A percentile compares a stretch with the other conserved stretches of the same genome.
Conservation (phyloP, 306 rosid species). For the Ceratonia siliqua region DNA sequence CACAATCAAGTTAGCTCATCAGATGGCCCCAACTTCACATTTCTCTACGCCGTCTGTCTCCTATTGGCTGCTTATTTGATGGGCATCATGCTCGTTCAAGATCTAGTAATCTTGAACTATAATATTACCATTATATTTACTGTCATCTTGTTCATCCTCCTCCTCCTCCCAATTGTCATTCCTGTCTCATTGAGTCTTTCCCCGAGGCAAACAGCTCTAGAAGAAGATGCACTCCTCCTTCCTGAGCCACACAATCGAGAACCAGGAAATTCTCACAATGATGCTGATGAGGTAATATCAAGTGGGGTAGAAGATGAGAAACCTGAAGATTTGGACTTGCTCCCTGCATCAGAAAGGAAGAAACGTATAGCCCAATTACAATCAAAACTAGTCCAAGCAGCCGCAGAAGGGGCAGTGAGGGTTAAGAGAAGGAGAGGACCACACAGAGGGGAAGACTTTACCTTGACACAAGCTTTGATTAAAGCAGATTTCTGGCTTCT, state of each 20-base stretch:
- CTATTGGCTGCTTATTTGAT: conserved; percentile 62
- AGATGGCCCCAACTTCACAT: conserved; percentile 57
- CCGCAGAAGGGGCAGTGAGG: conserved; percentile 87
- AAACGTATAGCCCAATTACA: conserved; percentile 54
- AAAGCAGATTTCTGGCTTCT: conserved; percentile 97
- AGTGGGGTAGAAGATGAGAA: conserved; percentile 63
- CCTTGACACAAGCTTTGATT: conserved; percentile 81
- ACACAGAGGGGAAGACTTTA: conserved; percentile 87
- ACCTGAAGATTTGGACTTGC: conserved; percentile 53
- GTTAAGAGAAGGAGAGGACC: conserved; percentile 84
- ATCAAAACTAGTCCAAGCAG: conserved; percentile 51
- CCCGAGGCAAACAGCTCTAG: conserved; percentile 33
- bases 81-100: conserved; percentile 62
- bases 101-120: conserved; percentile 41
- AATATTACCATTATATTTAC: conserved; percentile 36
- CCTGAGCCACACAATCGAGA: conserved; percentile 44
- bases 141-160: conserved; percentile 40
- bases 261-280: conserved; percentile 42
- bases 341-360: conserved; percentile 49
- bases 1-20: conserved; percentile 53
- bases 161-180: conserved; percentile 53
- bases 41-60: conserved; percentile 60
- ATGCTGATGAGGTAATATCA: conserved; percentile 54
- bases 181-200: conserved; percentile 59
- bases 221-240: conserved; percentile 57